Evolutionary conservation across 2,329 filamentous ascomycete species (phyloP), one percentile per base, ranked within the genome.

Genomic region (Colletotrichum theobromicola): DNA sequence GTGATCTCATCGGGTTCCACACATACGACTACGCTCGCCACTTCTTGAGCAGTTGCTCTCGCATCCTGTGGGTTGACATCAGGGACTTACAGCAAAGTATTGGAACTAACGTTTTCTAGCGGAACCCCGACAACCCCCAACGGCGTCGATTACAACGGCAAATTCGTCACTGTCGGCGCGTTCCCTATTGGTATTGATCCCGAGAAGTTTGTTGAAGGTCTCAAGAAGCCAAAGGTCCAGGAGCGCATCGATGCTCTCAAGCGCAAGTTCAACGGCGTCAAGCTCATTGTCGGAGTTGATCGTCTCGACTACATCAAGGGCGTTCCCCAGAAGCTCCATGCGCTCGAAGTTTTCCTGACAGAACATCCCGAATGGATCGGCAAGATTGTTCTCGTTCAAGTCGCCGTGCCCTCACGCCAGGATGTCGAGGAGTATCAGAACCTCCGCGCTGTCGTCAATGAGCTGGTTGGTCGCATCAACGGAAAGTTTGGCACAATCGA

Each of bases 351-450:
- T 5, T 98, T 99, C 87, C 88, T 99, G 35, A 98, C 95, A 1
- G 96, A 98, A 81, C 95, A 99, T 80, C 97, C 97, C 0, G 96
- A 98, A 83, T 98, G 96, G 96, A 96, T 98, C 75, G 97, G 97
- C 78, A 98, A 98, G 84, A 96, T 98, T 26, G 96, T 98, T 4
- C 90, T 99, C 18, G 95, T 98, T 1, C 97, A 98, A 84, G 96
- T 98, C 35, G 97, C 97, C 3, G 95, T 99, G 24, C 97, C 97
- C 4, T 98, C 95, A 75, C 91, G 97, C 76, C 95, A 98, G 82
- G 97, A 98, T 80, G 97, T 98, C 71, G 97, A 98, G 81, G 97
- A 98, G 82, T 98, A 99, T 82, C 96, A 98, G 84, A 98, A 98
- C 81, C 89, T 99, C 42, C 93, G 96, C 32, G 95, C 96, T 24